Evolutionary conservation across 2,329 filamentous ascomycete species (phyloP).

Genomic region (Fusarium pseudograminearum): DNA sequence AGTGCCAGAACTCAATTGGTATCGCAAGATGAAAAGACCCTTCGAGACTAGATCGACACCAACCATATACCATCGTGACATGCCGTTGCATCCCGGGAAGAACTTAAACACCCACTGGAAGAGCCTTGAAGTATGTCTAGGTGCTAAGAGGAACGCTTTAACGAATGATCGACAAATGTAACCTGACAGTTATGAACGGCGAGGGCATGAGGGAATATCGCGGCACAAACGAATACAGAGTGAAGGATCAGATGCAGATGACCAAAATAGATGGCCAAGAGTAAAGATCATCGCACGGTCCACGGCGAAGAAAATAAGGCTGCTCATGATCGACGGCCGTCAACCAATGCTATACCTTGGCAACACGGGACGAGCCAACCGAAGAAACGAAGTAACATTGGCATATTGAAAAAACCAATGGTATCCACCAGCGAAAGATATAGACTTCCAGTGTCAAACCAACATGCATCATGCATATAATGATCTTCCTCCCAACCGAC

Average conservation of each 20-base stretch:
- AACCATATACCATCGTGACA: not conserved
- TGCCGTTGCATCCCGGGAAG: not conserved
- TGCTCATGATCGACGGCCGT: constrained; percentile 6
- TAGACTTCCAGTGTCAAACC: constrained; percentile 2
- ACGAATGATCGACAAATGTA: not conserved
- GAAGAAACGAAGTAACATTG: not conserved
- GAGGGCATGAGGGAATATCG: not conserved
- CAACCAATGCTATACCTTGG: constrained; percentile 6
- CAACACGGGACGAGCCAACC: not conserved
- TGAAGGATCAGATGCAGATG: not conserved
- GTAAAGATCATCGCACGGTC: not conserved
- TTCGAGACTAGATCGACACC: not conserved
- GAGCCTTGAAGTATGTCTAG: no score
- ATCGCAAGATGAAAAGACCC: not conserved
- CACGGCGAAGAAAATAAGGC: not conserved
- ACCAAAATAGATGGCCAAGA: not conserved
- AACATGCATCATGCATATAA: constrained; percentile 6
- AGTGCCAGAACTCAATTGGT: not conserved
- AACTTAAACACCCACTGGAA: rapidly evolving
- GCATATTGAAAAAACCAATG: constrained; percentile 5
- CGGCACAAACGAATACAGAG: not conserved
- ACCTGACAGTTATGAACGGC: not conserved
- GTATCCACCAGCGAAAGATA: not conserved
- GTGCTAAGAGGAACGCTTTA: no score
- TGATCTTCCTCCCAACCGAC: not conserved